Conservation (phyloP, 2,329 filamentous ascomycete genomes). For the Chalaropsis thielavioides region DNA sequence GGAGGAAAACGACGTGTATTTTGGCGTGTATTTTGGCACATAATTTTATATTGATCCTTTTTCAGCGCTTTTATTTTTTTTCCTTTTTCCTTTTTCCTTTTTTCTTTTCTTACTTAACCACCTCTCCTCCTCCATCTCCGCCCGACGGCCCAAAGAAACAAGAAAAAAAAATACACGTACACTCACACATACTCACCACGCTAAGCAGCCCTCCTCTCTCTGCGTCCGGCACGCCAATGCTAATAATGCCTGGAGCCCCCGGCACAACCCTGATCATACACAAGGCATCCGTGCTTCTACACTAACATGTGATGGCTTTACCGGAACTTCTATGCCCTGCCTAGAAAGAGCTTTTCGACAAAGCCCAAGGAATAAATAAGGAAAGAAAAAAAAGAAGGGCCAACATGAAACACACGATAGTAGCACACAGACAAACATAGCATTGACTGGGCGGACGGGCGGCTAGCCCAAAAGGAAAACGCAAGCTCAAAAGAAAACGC, state of each 20-base stretch:
- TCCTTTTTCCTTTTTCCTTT: neutral
- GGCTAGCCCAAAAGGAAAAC: neutral
- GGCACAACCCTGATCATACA: neutral
- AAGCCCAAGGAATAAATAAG: neutral
- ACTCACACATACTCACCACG: neutral
- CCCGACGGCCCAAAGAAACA: neutral
- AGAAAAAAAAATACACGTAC: neutral
- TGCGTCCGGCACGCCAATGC: neutral
- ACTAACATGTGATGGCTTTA: constrained; percentile 3
- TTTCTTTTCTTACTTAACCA: neutral
- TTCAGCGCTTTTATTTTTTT: neutral
- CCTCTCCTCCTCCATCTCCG: neutral
- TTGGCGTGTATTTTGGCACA: too few species aligned
- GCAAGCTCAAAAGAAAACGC: neutral
- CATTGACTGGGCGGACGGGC: neutral
- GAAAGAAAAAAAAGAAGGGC: neutral
- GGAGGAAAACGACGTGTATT: neutral
- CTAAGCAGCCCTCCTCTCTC: neutral
- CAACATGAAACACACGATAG: constrained; percentile 3
- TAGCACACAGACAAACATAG: constrained; percentile 3
- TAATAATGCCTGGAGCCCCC: neutral
- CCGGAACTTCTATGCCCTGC: neutral
- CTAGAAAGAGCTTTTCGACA: neutral
- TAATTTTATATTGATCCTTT: too few species aligned
- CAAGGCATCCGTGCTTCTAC: neutral